Conservation (phyloP, 805 yeast genomes). For the Metschnikowia matae region DNA sequence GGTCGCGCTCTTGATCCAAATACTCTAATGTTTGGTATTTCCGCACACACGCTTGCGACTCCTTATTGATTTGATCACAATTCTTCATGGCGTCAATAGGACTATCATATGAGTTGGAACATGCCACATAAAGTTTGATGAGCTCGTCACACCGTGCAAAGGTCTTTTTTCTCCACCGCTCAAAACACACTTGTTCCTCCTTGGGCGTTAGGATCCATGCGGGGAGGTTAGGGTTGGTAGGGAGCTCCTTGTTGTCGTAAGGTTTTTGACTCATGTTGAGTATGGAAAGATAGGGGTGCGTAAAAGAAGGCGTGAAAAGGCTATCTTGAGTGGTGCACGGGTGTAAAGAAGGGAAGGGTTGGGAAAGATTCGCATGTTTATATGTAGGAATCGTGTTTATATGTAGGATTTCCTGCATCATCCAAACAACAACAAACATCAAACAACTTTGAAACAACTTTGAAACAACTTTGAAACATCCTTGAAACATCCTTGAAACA, state of each 20-base stretch:
- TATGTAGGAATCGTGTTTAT: too few relatives aligned
- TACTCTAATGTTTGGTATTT: slow-evolving; percentile 57
- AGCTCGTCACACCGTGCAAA: slow-evolving; percentile 62
- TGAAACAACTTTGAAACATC: too few relatives aligned
- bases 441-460: too few relatives aligned
- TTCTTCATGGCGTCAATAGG: slow-evolving; percentile 63
- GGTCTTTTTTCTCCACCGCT: slow-evolving; percentile 63
- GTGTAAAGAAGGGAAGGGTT: background rate
- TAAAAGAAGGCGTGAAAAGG: too few relatives aligned
- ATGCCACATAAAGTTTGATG: slow-evolving; percentile 61
- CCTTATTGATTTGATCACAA: slow-evolving; percentile 56
- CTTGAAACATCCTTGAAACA: too few relatives aligned
- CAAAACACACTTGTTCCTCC: slow-evolving; percentile 70
- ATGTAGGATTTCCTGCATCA: too few relatives aligned
- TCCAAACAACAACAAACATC: too few relatives aligned
- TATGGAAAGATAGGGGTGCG: too few relatives aligned
- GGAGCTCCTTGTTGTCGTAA: slow-evolving; percentile 36
- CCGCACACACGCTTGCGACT: slow-evolving; percentile 60
- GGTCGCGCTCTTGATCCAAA: slow-evolving; percentile 66
- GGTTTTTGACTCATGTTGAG: slow-evolving; percentile 31
- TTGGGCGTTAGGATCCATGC: slow-evolving; percentile 73
- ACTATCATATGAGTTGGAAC: slow-evolving; percentile 54
- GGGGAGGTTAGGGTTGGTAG: slow-evolving; percentile 51
- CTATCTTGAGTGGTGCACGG: background rate
- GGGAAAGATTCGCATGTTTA: too few relatives aligned